Evolutionary conservation across 352 stramenopile genomes (phyloP).

Genomic region (Pythium oligandrum): DNA sequence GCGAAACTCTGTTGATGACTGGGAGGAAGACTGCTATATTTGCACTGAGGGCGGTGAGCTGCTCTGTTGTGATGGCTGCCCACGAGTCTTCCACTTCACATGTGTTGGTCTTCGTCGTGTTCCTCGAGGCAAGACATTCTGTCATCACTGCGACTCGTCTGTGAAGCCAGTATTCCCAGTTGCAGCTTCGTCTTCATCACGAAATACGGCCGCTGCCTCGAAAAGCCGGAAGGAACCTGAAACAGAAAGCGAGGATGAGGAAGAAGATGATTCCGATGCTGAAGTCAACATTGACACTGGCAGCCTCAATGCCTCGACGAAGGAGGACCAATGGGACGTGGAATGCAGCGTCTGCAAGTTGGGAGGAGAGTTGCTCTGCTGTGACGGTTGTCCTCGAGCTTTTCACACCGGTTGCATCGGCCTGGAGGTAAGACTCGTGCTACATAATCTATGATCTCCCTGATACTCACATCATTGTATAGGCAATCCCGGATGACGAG

Average conservation of each 20-base stretch:
- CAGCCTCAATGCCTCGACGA: conserved; percentile 24
- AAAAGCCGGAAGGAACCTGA: background rate
- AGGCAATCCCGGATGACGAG: conserved; percentile 60
- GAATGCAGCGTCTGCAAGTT: conserved; percentile 86
- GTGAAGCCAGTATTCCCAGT: conserved; percentile 65
- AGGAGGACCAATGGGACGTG: conserved; percentile 82
- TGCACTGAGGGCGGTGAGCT: conserved; percentile 84
- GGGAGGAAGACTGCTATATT: conserved; percentile 88
- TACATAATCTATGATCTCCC: background rate
- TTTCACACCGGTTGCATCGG: conserved; percentile 89
- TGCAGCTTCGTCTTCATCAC: conserved; percentile 2
- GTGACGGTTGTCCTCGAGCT: conserved; percentile 87
- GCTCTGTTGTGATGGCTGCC: conserved; percentile 89
- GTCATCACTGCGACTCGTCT: conserved; percentile 64
- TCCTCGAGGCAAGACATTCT: conserved; percentile 84
- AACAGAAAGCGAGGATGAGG: background rate
- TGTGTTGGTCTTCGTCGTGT: conserved; percentile 80
- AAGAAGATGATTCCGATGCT: conserved; percentile 11
- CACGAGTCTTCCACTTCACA: conserved; percentile 87
- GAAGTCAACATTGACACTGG: conserved; percentile 13
- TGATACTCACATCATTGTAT: background rate
- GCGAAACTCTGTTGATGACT: conserved; percentile 68
- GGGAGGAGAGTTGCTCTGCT: conserved; percentile 86
- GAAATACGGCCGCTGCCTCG: background rate
- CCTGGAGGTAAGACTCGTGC: conserved; percentile 25